Evolutionary conservation across 768 basidiomycete genomes (phyloP).

Genomic region (Daedaleopsis nitida): DNA sequence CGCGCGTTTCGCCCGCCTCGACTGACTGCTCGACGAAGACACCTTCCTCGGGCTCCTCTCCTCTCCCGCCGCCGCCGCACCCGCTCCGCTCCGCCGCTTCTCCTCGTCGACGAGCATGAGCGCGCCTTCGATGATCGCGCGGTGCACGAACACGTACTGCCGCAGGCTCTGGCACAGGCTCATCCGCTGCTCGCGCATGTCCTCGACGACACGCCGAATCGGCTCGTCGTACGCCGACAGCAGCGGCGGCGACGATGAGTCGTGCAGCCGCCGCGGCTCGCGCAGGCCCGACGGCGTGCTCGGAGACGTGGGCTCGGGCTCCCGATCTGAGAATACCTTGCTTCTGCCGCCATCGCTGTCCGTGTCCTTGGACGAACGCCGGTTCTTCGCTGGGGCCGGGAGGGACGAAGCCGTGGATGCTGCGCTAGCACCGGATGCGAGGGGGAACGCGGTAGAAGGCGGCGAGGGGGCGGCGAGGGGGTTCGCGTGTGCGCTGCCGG

Average conservation of each 20-base stretch:
- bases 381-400: too few species aligned
- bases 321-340: too few species aligned
- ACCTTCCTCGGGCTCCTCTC: not conserved
- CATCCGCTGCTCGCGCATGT: conserved; percentile 97
- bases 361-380: not conserved
- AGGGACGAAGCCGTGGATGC: too few species aligned
- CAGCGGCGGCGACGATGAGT: conserved; percentile 50
- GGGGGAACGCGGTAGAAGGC: too few species aligned
- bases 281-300: not conserved
- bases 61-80: conserved; percentile 17
- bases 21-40: too few species aligned
- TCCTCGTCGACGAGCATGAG: conserved; percentile 79
- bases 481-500: not conserved
- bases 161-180: conserved; percentile 91
- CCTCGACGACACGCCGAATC: conserved; percentile 80
- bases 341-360: not conserved
- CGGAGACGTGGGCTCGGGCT: conserved; percentile 9
- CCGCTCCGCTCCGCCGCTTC: conserved; percentile 34
- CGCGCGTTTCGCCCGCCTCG: too few species aligned
- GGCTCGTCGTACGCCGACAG: conserved; percentile 74
- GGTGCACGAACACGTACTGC: conserved; percentile 94
- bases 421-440: too few species aligned
- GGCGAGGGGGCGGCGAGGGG: not conserved
- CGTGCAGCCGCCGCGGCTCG: conserved; percentile 62
- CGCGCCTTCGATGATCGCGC: conserved; percentile 80